Conservation (phyloP, 345 rosid genomes). For the Euphorbia lathyris region DNA sequence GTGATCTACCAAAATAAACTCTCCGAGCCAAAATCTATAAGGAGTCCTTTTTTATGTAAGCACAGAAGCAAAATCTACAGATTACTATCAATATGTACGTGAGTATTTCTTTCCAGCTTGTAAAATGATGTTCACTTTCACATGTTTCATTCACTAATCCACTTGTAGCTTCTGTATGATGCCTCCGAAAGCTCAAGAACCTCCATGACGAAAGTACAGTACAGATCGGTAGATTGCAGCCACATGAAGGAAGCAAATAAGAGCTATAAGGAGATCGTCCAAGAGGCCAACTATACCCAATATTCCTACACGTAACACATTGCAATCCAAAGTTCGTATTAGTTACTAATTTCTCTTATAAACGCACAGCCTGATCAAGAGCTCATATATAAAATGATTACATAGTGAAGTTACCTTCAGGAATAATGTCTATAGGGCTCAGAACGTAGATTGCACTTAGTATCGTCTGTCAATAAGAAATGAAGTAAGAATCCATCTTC, state of each 20-base stretch:
- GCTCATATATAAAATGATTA: background rate
- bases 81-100: background rate
- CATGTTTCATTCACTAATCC: too few relatives aligned
- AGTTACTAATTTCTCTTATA: background rate
- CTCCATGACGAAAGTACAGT: constrained; percentile 71
- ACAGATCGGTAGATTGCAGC: constrained; percentile 87
- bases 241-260: constrained; percentile 72
- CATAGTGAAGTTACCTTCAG: constrained; percentile 57
- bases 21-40: too few relatives aligned
- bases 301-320: constrained; percentile 51
- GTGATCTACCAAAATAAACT: too few relatives aligned
- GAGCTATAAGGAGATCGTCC: constrained; percentile 67
- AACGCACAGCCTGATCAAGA: background rate
- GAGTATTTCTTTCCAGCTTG: background rate
- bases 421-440: constrained; percentile 90
- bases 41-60: too few relatives aligned
- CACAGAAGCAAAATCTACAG: too few relatives aligned
- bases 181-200: constrained; percentile 20
- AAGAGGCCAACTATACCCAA: constrained; percentile 73
- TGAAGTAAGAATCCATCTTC: background rate
- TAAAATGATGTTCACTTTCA: background rate
- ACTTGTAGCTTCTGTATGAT: background rate
- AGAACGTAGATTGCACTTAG: constrained; percentile 59
- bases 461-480: constrained; percentile 48
- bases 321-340: background rate